Conservation (phyloP, 1,284 basidiomycete species). For the Microbotryum scabiosae region DNA sequence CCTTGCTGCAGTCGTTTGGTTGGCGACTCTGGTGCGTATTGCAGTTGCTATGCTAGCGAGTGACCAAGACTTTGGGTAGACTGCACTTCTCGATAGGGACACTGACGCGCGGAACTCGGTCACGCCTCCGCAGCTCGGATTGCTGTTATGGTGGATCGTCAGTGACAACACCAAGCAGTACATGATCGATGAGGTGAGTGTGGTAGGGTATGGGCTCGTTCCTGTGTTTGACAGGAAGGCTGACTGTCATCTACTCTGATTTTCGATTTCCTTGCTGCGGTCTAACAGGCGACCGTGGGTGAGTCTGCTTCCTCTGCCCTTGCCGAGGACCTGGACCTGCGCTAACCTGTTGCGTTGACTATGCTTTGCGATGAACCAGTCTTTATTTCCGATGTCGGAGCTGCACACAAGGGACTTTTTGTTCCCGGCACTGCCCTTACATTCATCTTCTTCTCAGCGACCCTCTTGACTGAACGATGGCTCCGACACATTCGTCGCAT, state of each 20-base stretch:
- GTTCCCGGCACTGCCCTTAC: conserved; percentile 39
- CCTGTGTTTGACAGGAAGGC: too few relatives aligned
- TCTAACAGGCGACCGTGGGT: too few relatives aligned
- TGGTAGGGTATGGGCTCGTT: not conserved
- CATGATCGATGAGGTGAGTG: conserved; percentile 11
- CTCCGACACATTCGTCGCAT: conserved; percentile 46
- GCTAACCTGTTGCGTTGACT: too few relatives aligned
- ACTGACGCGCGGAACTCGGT: not conserved
- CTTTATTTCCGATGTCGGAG: not conserved
- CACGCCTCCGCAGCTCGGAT: conserved; percentile 6
- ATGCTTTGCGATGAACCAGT: too few relatives aligned
- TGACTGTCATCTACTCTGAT: too few relatives aligned
- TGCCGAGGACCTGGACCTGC: too few relatives aligned
- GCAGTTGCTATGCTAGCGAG: too few relatives aligned
- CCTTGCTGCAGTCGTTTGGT: conserved; percentile 19
- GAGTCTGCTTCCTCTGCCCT: too few relatives aligned
- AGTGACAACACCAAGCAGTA: conserved; percentile 14
- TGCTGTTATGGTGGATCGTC: conserved; percentile 23
- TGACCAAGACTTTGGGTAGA: too few relatives aligned
- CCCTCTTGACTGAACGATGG: conserved; percentile 45
- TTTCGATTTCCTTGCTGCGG: too few relatives aligned
- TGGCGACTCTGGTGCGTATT: conserved; percentile 14
- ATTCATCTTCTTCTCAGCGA: conserved; percentile 39
- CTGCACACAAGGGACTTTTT: conserved; percentile 39
- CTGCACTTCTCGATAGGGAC: not conserved